A percentile compares a stretch with the other conserved stretches of the same genome.
Evolutionary conservation across 805 yeast species (phyloP).

Genomic region (Starmerella apis): DNA sequence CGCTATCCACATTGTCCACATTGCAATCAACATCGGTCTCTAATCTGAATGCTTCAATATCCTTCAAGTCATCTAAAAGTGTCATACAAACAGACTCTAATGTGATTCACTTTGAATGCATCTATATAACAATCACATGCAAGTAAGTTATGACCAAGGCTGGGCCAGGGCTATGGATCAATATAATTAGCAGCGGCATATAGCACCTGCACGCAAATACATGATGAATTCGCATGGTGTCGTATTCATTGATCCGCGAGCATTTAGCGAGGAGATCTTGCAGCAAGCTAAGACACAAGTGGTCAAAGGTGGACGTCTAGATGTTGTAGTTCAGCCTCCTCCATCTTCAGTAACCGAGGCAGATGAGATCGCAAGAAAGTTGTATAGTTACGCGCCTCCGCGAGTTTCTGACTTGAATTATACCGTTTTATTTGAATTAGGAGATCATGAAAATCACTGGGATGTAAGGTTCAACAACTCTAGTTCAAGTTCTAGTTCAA

Average conservation of each 20-base stretch:
- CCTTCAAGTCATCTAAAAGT: neutral
- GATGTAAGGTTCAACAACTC: neutral
- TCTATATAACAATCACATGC: too few relatives aligned
- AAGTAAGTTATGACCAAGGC: neutral
- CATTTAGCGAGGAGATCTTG: constrained; percentile 6
- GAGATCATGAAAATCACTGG: neutral
- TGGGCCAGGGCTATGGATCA: constrained; percentile 1
- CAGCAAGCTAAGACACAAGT: constrained; percentile 1
- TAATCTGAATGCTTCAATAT: neutral
- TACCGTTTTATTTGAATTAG: constrained; percentile 8
- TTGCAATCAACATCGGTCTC: neutral
- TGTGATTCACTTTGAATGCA: neutral
- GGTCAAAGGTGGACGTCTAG: constrained; percentile 15
- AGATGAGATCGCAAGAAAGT: constrained; percentile 5
- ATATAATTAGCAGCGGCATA: too few relatives aligned
- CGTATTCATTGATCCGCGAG: neutral
- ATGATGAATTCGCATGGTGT: constrained; percentile 7
- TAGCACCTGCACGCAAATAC: too few relatives aligned
- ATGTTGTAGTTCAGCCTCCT: constrained; percentile 14
- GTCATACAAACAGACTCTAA: neutral
- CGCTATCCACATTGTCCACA: too few relatives aligned
- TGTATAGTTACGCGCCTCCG: constrained; percentile 17
- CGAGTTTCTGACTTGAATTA: constrained; percentile 6
- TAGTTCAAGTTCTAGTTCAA: neutral
- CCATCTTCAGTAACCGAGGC: constrained; percentile 12